Base-by-base conservation (phyloP, 441 rosid species). In the Populus trichocarpa region DNA sequence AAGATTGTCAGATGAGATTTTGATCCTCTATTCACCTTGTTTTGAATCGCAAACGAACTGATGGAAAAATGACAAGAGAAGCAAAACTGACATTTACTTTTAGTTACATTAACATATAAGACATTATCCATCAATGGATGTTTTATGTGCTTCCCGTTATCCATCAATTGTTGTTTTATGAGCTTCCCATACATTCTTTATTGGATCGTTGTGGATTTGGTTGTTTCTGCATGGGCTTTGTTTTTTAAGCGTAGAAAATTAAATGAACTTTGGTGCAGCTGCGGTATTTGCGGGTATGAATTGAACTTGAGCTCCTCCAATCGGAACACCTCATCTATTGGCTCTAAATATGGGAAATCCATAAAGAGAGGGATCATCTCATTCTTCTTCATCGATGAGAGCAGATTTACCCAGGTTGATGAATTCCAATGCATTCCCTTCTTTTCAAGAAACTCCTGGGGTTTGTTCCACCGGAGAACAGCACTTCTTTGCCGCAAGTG, bases 401-500 rank as follows among this genome's bases (percentile, higher is more conserved):
- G 93, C 77, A 91, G 97, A 84, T 96, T 96, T 83, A 92, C 90
- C 8, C 93, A 88, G 74, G 93, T 92, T 5, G 97, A 92, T 65
- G 93, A 92, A 83, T 81, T 94, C 82, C 93, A 87, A 40, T 96
- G 99, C 88, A 76, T 90, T 75, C 98, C 97, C 20, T 78, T 80
- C 83, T 89, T 93, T 67, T 91, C 91, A 2, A 89, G 80, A 84
- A 75, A 80, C 72, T 84, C 93, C 0, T 91, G 91, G 93, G 88
- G 93, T 35, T 81, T 91, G 33, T 89, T 94, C 83, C 89, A 86
- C 72, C 86, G 79, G 63, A 91, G 87, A 87, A 92, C 96, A 67
- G 94, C 89, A 87, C 97, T 96, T 73, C 94, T 96, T 14, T 96
- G 98, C 81, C 91, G 97, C 26, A 91, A 93, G 85, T 96, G 99